phyloP scores from a whole-genome alignment of 305 asterid genomes.

The Plantago lanceolata region DNA sequence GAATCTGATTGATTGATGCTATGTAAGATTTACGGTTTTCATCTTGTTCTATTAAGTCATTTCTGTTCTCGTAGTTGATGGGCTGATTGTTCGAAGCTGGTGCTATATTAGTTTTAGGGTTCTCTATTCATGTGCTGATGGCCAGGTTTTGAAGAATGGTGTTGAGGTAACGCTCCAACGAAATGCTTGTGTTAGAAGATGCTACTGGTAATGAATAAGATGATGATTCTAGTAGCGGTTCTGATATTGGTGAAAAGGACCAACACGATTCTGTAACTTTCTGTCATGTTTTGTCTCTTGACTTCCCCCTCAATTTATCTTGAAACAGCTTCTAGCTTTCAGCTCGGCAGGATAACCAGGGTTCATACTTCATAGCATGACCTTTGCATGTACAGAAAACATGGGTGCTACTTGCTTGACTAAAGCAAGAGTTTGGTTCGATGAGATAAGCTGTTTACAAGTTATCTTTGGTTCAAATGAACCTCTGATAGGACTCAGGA shows the following conservation, averaged over 20 bases:
- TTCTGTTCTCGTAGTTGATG: too few species aligned
- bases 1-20: too few species aligned
- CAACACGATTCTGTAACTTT: conserved; percentile 57
- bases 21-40: too few species aligned
- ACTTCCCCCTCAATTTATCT: conserved; percentile 9
- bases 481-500: conserved; percentile 63
- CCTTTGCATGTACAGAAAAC: too few species aligned
- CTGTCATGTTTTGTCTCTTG: not conserved
- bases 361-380: too few species aligned
- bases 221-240: conserved; percentile 75
- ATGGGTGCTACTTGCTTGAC: too few species aligned
- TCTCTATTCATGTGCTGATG: conserved; percentile 6
- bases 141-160: conserved; percentile 89
- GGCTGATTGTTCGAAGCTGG: too few species aligned
- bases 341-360: conserved; percentile 68
- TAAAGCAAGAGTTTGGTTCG: too few species aligned
- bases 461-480: too few species aligned
- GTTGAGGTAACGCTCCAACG: conserved; percentile 94
- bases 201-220: conserved; percentile 89
- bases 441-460: too few species aligned
- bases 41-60: too few species aligned
- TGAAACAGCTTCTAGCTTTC: conserved; percentile 61
- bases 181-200: conserved; percentile 82
- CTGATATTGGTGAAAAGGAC: conserved; percentile 65
- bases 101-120: too few species aligned